Evolutionary conservation across 495 filamentous ascomycete genomes (phyloP).

Genomic region (Xylaria acuta): DNA sequence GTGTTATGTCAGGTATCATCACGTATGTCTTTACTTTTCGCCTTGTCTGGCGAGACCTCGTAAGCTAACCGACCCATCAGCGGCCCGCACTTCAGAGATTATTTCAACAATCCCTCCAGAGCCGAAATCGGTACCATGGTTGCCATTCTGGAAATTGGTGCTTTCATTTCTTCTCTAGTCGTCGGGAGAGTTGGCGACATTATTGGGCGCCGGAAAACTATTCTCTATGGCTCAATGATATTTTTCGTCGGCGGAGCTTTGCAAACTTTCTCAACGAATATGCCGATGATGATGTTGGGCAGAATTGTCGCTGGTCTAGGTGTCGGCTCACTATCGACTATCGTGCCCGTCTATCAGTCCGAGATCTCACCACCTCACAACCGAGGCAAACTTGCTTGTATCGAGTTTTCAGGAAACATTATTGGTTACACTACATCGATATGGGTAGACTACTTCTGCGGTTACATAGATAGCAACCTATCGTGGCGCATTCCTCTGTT

Average conservation of each 20-base stretch:
- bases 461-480: conserved; percentile 81
- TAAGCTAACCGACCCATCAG: conserved; percentile 53
- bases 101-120: conserved; percentile 85
- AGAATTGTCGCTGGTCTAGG: conserved; percentile 92
- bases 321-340: conserved; percentile 93
- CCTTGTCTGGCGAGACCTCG: conserved; percentile 17
- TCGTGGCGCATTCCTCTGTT: conserved; percentile 91
- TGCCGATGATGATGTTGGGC: conserved; percentile 92
- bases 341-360: conserved; percentile 97
- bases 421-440: conserved; percentile 94
- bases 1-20: conserved; percentile 99
- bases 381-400: conserved; percentile 92
- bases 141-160: conserved; percentile 92
- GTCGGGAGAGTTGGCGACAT: conserved; percentile 91
- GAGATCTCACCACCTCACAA: conserved; percentile 98
- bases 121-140: conserved; percentile 95
- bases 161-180: conserved; percentile 86
- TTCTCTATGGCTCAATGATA: conserved; percentile 90
- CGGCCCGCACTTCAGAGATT: conserved; percentile 83
- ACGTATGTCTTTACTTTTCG: conserved; percentile 67
- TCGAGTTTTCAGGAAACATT: conserved; percentile 98
- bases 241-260: conserved; percentile 91
- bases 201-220: conserved; percentile 87
- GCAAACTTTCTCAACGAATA: conserved; percentile 79
- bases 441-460: conserved; percentile 98